These are phyloP conservation scores for Ustilago xerochloae DNA, from an alignment of 1,284 basidiomycete genomes.

Conservation along the genomic window DNA sequence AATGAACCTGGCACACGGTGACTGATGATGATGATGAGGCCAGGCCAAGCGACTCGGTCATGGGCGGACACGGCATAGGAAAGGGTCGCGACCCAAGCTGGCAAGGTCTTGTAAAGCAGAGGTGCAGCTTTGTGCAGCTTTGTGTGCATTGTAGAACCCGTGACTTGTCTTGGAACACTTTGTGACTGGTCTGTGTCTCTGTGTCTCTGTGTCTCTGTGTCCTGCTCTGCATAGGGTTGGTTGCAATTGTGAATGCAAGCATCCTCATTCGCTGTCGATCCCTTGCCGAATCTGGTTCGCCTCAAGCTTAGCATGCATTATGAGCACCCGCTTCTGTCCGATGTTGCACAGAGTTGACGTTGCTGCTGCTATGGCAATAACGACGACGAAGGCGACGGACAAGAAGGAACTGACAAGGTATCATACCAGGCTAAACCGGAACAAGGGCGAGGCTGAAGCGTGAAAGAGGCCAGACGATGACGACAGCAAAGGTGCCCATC, in stretches of 20 bases:
- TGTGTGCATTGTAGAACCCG: neutral
- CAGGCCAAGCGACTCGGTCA: neutral
- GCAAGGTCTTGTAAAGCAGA: neutral
- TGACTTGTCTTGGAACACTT: neutral
- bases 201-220: neutral
- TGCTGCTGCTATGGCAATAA: neutral
- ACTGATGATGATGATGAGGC: neutral
- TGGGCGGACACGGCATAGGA: neutral
- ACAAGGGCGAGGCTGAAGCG: neutral
- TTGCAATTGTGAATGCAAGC: too few species aligned
- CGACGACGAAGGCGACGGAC: neutral
- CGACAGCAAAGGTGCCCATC: neutral
- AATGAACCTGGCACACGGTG: neutral
- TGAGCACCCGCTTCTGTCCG: neutral
- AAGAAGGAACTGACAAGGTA: neutral
- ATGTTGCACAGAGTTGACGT: neutral
- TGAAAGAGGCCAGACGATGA: constrained; percentile 1
- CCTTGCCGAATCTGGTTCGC: neutral
- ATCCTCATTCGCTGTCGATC: neutral
- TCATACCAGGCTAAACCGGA: neutral
- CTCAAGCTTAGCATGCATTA: neutral
- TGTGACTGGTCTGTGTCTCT: neutral
- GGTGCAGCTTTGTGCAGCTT: neutral
- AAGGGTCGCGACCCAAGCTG: neutral
- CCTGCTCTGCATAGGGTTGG: too few species aligned